phyloP scores from a whole-genome alignment of 2,329 filamentous ascomycete genomes.

The Cladorrhinum sp. region DNA sequence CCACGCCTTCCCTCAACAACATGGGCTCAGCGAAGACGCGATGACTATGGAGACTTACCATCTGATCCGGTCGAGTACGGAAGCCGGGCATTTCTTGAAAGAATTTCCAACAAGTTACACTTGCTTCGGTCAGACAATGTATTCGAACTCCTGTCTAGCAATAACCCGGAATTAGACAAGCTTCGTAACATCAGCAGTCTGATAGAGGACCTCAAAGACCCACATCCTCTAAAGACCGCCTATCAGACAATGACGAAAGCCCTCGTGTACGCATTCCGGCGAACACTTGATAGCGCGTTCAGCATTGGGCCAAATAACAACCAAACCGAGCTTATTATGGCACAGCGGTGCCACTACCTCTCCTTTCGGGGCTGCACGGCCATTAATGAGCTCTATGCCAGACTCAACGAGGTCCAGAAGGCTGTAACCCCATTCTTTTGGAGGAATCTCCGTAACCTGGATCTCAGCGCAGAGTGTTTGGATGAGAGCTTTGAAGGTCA shows the following conservation, averaged over 20 bases:
- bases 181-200: constrained; percentile 19
- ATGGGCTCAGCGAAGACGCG: constrained; percentile 34
- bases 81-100: constrained; percentile 49
- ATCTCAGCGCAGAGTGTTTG: background rate
- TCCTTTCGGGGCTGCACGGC: constrained; percentile 29
- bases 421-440: constrained; percentile 39
- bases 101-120: constrained; percentile 36
- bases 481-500: background rate
- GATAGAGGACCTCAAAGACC: constrained; percentile 1
- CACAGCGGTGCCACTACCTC: constrained; percentile 39
- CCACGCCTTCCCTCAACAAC: constrained; percentile 8
- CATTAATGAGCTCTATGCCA: constrained; percentile 27
- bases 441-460: constrained; percentile 21
- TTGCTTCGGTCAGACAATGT: constrained; percentile 35
- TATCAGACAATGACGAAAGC: constrained; percentile 14
- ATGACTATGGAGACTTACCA: constrained; percentile 54
- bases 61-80: constrained; percentile 50
- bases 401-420: constrained; percentile 34
- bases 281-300: constrained; percentile 13
- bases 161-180: constrained; percentile 36
- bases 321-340: constrained; percentile 27
- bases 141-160: constrained; percentile 27
- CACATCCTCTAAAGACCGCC: background rate
- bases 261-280: constrained; percentile 14
- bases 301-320: background rate